These are phyloP conservation scores for Chloropicon primus DNA, from an alignment of 139 green algal genomes.

Conservation along the genomic window DNA sequence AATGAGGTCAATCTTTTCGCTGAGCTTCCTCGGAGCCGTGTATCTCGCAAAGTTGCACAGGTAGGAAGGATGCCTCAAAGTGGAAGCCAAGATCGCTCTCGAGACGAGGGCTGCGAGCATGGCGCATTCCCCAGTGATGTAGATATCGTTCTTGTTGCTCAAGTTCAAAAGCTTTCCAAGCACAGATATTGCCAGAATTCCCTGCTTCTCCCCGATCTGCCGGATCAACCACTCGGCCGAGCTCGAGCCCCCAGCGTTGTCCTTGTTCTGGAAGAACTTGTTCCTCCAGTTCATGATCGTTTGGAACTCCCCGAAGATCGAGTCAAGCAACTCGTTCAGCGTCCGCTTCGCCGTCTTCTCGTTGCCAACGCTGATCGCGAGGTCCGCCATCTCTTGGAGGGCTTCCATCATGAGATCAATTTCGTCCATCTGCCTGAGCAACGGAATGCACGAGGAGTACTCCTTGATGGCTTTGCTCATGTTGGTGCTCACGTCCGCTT, in stretches of 20 bases:
- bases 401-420: background rate
- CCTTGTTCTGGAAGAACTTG: background rate
- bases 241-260: background rate
- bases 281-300: background rate
- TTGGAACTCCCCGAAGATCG: background rate
- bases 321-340: background rate
- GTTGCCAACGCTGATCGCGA: background rate
- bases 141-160: background rate
- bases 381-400: background rate
- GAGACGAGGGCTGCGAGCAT: background rate
- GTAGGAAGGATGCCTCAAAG: background rate
- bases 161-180: background rate
- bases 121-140: background rate
- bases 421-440: background rate
- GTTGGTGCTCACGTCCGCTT: background rate
- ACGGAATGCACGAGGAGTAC: background rate
- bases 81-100: background rate
- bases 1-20: background rate
- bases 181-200: background rate
- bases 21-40: background rate
- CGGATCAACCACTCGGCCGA: background rate
- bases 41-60: background rate
- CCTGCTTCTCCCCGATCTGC: background rate
- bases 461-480: background rate
- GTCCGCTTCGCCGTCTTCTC: background rate